phyloP scores from a whole-genome alignment of 2,329 filamentous ascomycete species.

The Verticillium nubilum region DNA sequence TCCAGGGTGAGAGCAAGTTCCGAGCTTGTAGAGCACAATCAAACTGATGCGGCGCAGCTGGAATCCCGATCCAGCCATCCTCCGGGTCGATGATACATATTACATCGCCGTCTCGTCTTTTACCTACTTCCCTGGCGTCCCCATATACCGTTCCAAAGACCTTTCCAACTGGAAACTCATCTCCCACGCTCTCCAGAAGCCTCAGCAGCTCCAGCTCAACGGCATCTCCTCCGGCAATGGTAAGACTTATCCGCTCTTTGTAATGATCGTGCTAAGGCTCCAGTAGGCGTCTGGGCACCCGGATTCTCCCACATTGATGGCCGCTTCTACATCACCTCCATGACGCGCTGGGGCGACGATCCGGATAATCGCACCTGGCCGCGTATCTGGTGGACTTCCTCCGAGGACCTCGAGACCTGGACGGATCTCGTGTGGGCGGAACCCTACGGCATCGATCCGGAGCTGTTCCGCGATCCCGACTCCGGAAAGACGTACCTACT shows the following conservation, averaged over 20 bases:
- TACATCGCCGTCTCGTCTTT: conserved; percentile 53
- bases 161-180: conserved; percentile 47
- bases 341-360: conserved; percentile 26
- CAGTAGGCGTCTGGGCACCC: conserved; percentile 54
- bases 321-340: conserved; percentile 52
- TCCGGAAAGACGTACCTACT: conserved; percentile 23
- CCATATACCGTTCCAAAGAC: conserved; percentile 48
- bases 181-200: conserved; percentile 42
- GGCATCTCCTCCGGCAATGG: not conserved
- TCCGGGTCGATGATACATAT: conserved; percentile 46
- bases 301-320: conserved; percentile 57
- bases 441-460: conserved; percentile 58
- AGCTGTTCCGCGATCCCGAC: conserved; percentile 51
- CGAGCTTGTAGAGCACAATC: too few species aligned
- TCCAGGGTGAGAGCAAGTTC: conserved; percentile 4
- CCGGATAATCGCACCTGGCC: conserved; percentile 31
- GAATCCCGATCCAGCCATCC: conserved; percentile 49
- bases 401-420: conserved; percentile 44
- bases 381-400: conserved; percentile 17
- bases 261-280: conserved; percentile 4
- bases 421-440: conserved; percentile 55
- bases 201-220: conserved; percentile 38
- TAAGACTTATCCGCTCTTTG: not conserved
- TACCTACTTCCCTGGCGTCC: conserved; percentile 50
- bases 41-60: not conserved